These are phyloP conservation scores for Pichia eremophila DNA, from an alignment of 805 yeast species.

Conservation along the genomic window DNA sequence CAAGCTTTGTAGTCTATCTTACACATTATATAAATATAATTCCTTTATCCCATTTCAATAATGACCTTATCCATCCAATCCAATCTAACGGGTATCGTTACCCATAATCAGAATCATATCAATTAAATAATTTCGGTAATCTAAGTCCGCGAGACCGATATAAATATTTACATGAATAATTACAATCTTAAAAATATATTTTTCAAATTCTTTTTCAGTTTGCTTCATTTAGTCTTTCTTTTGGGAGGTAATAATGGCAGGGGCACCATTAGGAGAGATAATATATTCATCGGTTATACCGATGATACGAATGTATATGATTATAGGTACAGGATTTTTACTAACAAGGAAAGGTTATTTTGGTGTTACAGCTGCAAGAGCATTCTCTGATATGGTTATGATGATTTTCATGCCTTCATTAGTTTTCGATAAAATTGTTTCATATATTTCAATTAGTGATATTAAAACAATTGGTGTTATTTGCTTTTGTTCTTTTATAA, in stretches of 20 bases:
- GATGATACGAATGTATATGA: slow-evolving; percentile 63
- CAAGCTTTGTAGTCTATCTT: no score
- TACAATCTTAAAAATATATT: no score
- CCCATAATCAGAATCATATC: no score
- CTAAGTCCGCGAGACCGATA: background rate
- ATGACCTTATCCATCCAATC: no score
- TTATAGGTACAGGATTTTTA: slow-evolving; percentile 56
- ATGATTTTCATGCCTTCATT: slow-evolving; percentile 58
- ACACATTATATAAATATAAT: no score
- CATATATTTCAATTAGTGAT: slow-evolving; percentile 51
- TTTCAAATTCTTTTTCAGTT: no score
- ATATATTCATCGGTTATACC: slow-evolving; percentile 57
- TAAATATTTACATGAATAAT: no score
- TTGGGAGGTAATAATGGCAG: no score
- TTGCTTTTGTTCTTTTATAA: slow-evolving; percentile 39
- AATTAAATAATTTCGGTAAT: background rate
- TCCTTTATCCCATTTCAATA: no score
- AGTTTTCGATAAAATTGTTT: slow-evolving; percentile 53
- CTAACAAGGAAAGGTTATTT: slow-evolving; percentile 51
- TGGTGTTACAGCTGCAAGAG: slow-evolving; percentile 52
- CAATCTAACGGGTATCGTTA: no score
- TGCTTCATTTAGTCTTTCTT: no score
- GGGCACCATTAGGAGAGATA: slow-evolving; percentile 19
- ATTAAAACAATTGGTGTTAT: slow-evolving; percentile 64
- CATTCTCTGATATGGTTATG: slow-evolving; percentile 55